Percentiles rank a stretch among this genome's conserved stretches.
Evolutionary conservation across 495 filamentous ascomycete species (phyloP).

Genomic region (Cercophora scortea): DNA sequence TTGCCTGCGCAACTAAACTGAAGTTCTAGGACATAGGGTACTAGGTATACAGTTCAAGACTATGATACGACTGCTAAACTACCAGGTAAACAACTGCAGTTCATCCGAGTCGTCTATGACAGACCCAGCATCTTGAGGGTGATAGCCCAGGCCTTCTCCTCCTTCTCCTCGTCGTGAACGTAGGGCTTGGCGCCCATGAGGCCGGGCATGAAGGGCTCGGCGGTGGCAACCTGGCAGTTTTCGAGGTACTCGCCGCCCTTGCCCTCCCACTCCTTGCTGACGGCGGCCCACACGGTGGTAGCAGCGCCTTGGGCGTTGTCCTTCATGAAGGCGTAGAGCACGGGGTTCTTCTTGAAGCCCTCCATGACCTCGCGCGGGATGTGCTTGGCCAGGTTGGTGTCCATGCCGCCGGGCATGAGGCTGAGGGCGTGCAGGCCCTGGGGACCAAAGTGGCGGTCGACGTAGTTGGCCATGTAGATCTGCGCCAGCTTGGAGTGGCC

Average conservation of each 20-base stretch:
- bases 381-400: constrained; percentile 17
- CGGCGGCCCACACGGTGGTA: constrained; percentile 41
- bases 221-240: constrained; percentile 6
- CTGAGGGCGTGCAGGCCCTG: constrained; percentile 11
- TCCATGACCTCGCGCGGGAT: background rate
- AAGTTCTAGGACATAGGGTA: too few relatives aligned
- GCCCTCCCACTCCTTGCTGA: constrained; percentile 30
- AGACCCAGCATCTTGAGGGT: background rate
- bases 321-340: constrained; percentile 22
- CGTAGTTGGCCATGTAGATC: constrained; percentile 23
- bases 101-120: too few relatives aligned
- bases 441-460: constrained; percentile 16
- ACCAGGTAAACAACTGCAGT: too few relatives aligned
- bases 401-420: constrained; percentile 18
- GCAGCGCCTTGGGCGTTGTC: constrained; percentile 41
- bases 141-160: background rate
- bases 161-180: background rate
- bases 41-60: too few relatives aligned
- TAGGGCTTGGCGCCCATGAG: background rate
- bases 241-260: constrained; percentile 40
- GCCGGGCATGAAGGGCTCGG: background rate
- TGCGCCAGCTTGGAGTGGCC: constrained; percentile 46
- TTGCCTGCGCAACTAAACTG: too few relatives aligned
- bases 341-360: constrained; percentile 8
- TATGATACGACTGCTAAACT: too few relatives aligned